A percentile compares a stretch with the other conserved stretches of the same genome.
Evolutionary conservation across 257 asterid species (phyloP).

Genomic region (Anisodus acutangulus): DNA sequence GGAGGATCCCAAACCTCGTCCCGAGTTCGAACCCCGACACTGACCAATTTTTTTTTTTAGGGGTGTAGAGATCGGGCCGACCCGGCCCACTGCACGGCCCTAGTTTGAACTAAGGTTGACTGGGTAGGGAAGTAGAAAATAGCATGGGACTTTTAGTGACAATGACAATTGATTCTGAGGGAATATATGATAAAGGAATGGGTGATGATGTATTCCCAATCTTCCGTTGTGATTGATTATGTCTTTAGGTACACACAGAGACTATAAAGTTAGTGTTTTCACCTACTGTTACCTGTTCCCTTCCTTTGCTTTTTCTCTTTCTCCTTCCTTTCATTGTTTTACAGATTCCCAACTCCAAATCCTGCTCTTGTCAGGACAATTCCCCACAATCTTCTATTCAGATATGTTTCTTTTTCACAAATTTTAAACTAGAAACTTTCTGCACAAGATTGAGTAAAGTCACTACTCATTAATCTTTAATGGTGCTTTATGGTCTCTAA

Average conservation of each 20-base stretch:
- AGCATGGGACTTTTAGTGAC: conserved; percentile 39
- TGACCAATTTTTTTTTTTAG: too few species aligned
- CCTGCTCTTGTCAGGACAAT: conserved; percentile 24
- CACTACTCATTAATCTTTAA: background rate
- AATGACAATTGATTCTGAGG: conserved; percentile 50
- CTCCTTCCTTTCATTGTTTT: conserved; percentile 38
- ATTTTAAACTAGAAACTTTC: conserved; percentile 22
- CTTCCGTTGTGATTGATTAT: conserved; percentile 49
- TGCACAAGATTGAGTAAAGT: background rate
- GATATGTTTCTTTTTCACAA: background rate
- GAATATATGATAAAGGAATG: conserved; percentile 58
- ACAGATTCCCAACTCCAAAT: conserved; percentile 13
- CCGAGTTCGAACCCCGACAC: too few species aligned
- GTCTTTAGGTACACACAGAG: conserved; percentile 50
- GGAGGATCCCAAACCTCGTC: too few species aligned
- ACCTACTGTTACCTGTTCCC: conserved; percentile 37
- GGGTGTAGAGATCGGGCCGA: too few species aligned
- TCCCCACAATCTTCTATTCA: conserved; percentile 12
- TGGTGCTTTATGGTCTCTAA: background rate
- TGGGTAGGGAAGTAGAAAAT: background rate
- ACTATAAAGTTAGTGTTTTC: conserved; percentile 40
- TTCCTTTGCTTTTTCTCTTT: conserved; percentile 21
- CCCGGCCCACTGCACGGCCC: too few species aligned
- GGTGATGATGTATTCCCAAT: conserved; percentile 40
- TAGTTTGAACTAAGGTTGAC: too few species aligned